Conservation (phyloP, 192 early-diverging fungal species). For the Backusella macrospora region DNA sequence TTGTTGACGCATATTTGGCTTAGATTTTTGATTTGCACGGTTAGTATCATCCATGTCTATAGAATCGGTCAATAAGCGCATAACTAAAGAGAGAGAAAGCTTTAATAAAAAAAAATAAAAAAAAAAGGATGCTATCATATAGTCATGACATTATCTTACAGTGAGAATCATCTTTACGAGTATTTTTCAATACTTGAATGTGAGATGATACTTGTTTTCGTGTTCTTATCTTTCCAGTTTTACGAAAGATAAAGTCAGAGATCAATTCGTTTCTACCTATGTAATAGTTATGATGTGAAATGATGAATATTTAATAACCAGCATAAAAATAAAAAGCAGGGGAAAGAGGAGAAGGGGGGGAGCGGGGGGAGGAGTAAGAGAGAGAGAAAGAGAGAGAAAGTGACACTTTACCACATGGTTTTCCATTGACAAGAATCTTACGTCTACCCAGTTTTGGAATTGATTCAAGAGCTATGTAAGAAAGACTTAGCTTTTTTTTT, state of each 20-base stretch:
- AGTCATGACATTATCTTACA: too few relatives aligned
- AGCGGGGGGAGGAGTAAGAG: constrained; percentile 42
- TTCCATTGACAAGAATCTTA: constrained; percentile 55
- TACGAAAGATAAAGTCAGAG: constrained; percentile 72
- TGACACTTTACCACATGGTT: constrained; percentile 45
- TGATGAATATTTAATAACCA: constrained; percentile 11
- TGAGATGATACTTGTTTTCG: constrained; percentile 81
- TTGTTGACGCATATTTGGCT: background rate
- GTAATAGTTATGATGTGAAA: constrained; percentile 24
- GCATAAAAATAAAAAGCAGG: background rate
- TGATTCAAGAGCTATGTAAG: constrained; percentile 45
- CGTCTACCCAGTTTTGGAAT: constrained; percentile 57
- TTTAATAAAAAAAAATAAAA: background rate
- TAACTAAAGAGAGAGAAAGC: constrained; percentile 31
- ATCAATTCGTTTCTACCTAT: constrained; percentile 74
- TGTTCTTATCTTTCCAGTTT: constrained; percentile 64
- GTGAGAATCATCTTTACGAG: constrained; percentile 58
- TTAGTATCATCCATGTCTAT: constrained; percentile 43
- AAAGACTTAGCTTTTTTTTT: too few relatives aligned
- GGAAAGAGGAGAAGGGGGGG: constrained; percentile 24
- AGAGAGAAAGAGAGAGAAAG: constrained; percentile 31
- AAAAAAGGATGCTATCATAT: too few relatives aligned
- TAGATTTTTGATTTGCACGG: background rate
- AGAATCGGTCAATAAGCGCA: constrained; percentile 50
- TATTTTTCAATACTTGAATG: constrained; percentile 78